Evolutionary conservation across 1,284 basidiomycete species (phyloP), one percentile per base, ranked within the genome.

Genomic region (Phylloporus sp.): DNA sequence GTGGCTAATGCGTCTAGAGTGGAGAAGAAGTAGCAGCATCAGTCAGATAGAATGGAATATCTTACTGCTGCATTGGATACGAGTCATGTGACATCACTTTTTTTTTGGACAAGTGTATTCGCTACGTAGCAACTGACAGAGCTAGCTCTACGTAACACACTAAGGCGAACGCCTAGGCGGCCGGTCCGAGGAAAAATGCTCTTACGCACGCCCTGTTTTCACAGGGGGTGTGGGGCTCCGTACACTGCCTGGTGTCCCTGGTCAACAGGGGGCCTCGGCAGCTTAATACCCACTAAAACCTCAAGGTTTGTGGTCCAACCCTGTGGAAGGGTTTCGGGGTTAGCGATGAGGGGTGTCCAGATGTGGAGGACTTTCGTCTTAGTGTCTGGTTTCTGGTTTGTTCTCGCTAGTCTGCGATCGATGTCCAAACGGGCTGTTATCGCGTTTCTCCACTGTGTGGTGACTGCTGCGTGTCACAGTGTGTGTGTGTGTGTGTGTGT

Each of bases 181-280:
- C 55, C 17, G 55, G 55, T 56, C 55, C 55, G 32, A 56, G 55
- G 55, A 69, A 58, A 61, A 56, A 56, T 56, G 55, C 55, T 32
- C 55, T 68, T 60, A 67, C 27, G 35, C 66, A 69, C 43, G 65
- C 60, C 63, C 61, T 65, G 8, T 27, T 63, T 60, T 25, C 64
- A 63, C 60, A 32, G 32, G 32, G 32, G 32, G 32, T 32, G 32
- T 32, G 32, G 32, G 32, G 32, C 32, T 32, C 32, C 3, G 56
- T 65, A 0, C 4, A 14, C 63, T 62, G 20, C 32, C 41, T 57
- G 59, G 52, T 53, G 11, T 53, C 52, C 52, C 27, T 25, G 25
- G 52, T 53, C 37, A 37, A 6, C 53, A 55, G 29, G 32, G 65
- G 65, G 56, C 49, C 60, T 41, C 2, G 57, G 52, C n/a, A 56